A percentile compares a stretch with the other conserved stretches of the same genome.
phyloP scores from a whole-genome alignment of 352 stramenopile genomes.

The Globisporangium spiculum region DNA sequence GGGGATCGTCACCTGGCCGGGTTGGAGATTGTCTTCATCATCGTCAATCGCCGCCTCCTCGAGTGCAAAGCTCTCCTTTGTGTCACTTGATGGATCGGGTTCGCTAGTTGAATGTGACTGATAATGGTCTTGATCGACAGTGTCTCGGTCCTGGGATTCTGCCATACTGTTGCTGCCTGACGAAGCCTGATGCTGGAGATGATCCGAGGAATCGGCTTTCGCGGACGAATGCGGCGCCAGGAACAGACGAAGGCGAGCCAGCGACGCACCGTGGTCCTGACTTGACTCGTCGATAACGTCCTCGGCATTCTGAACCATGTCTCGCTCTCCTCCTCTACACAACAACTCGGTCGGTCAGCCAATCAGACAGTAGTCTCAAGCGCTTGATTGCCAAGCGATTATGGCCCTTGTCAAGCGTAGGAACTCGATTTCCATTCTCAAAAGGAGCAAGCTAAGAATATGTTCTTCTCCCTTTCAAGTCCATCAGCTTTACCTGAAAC shows the following conservation, averaged over 20 bases:
- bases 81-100: not conserved
- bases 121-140: not conserved
- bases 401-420: not conserved
- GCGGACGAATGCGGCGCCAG: constrained; percentile 25
- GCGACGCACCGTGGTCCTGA: constrained; percentile 21
- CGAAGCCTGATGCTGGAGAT: not conserved
- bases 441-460: constrained; percentile 8
- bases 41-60: constrained; percentile 10
- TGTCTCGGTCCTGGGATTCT: not conserved
- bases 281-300: not conserved
- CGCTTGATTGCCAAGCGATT: not conserved
- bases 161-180: not conserved
- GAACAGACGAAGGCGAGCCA: constrained; percentile 33
- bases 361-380: not conserved
- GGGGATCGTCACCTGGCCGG: constrained; percentile 25
- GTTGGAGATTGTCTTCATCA: constrained; percentile 8
- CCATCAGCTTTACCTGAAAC: not conserved
- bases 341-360: not conserved
- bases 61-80: not conserved
- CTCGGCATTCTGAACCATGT: not conserved
- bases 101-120: not conserved
- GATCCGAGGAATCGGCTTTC: not conserved
- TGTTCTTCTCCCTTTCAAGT: not conserved
- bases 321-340: not conserved
- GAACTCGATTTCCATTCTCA: not conserved